Evolutionary conservation across 2,329 filamentous ascomycete species (phyloP).

Genomic region (Pseudogymnoascus sp.): DNA sequence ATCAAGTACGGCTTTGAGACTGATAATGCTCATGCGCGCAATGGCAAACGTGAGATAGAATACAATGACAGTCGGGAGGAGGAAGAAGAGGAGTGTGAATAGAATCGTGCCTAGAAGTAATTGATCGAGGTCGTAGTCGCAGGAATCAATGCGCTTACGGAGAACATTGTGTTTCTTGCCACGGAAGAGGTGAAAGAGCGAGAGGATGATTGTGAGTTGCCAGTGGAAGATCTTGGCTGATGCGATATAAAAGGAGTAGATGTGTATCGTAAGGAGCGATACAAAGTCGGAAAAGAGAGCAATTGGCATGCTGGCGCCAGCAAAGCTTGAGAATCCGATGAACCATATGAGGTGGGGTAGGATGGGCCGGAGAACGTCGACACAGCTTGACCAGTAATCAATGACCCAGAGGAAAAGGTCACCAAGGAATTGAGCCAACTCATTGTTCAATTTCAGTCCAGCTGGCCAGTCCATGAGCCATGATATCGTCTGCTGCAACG

Average conservation of each 20-base stretch:
- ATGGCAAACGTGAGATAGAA: conserved; percentile 96
- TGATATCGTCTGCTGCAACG: conserved; percentile 77
- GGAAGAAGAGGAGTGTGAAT: conserved; percentile 90
- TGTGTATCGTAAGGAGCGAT: conserved; percentile 86
- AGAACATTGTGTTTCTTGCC: conserved; percentile 97
- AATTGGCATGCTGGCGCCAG: conserved; percentile 93
- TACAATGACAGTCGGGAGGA: conserved; percentile 88
- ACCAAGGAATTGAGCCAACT: conserved; percentile 87
- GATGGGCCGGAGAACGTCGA: conserved; percentile 67
- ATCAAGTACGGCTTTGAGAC: conserved; percentile 83
- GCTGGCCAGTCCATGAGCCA: conserved; percentile 97
- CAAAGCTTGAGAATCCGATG: conserved; percentile 90
- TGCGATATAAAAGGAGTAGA: conserved; percentile 96
- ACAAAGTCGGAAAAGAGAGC: conserved; percentile 91
- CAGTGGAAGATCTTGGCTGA: conserved; percentile 97
- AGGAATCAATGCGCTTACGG: conserved; percentile 94
- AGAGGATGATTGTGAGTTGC: conserved; percentile 94
- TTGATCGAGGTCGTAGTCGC: conserved; percentile 97
- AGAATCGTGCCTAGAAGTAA: conserved; percentile 92
- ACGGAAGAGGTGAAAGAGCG: conserved; percentile 95
- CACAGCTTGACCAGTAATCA: conserved; percentile 89
- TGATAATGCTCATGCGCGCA: conserved; percentile 90
- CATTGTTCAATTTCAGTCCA: conserved; percentile 88
- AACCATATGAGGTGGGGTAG: conserved; percentile 86
- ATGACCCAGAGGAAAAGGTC: conserved; percentile 98